Conservation (phyloP, 441 rosid genomes). For the Metrosideros polymorpha region DNA sequence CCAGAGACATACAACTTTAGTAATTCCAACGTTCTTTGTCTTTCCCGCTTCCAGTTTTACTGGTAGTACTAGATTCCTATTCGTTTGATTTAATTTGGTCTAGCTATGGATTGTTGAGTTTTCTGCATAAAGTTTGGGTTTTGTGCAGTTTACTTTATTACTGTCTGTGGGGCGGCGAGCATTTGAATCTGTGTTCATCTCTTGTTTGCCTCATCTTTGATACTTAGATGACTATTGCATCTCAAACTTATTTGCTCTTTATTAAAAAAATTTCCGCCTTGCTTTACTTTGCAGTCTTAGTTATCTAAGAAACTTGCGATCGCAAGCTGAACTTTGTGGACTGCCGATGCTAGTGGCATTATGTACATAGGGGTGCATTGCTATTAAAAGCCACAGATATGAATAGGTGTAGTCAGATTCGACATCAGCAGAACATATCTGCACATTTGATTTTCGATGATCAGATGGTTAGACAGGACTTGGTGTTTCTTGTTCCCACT, state of each 20-base stretch:
- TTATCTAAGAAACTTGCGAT: neutral
- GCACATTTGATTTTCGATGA: neutral
- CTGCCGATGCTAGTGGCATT: neutral
- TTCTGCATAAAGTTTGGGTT: neutral
- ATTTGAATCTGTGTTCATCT: neutral
- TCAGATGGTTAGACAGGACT: neutral
- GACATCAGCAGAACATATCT: neutral
- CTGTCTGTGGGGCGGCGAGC: neutral
- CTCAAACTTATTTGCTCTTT: neutral
- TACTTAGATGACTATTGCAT: neutral
- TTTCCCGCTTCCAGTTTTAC: neutral
- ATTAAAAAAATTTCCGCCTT: neutral
- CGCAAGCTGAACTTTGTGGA: neutral
- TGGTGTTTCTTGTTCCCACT: no score
- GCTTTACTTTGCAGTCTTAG: neutral
- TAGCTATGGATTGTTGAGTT: neutral
- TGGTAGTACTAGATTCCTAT: neutral
- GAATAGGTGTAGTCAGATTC: neutral
- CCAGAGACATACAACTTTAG: neutral
- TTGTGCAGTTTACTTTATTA: neutral
- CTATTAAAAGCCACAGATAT: neutral
- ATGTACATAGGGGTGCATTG: neutral
- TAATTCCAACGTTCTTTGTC: neutral
- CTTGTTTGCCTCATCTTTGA: neutral
- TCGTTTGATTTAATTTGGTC: neutral